phyloP scores from a whole-genome alignment of 2,329 filamentous ascomycete species.

The Aspergillus ochraceus region DNA sequence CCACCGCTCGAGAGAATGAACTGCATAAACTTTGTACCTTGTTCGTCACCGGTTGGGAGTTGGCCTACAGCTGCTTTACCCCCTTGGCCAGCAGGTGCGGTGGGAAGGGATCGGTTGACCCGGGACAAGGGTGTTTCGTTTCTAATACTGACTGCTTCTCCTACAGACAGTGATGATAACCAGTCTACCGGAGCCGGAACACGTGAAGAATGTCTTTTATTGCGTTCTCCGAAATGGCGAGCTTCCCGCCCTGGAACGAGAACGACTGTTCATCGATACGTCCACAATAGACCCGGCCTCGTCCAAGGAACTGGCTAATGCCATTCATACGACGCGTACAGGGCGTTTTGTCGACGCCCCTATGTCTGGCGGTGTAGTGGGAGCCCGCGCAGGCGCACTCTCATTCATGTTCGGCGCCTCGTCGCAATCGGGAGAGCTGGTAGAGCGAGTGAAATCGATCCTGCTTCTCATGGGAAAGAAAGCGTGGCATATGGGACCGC shows the following conservation, averaged over 20 bases:
- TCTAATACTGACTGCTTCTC: constrained; percentile 5
- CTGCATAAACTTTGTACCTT: not conserved
- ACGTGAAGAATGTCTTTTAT: constrained; percentile 80
- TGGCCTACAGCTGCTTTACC: not conserved
- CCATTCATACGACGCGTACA: constrained; percentile 64
- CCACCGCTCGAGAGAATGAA: not conserved
- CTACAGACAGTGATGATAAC: constrained; percentile 82
- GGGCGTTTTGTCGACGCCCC: constrained; percentile 89
- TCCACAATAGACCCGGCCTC: constrained; percentile 93
- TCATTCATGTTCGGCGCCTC: constrained; percentile 93
- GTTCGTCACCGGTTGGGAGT: not conserved
- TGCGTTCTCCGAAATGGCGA: constrained; percentile 65
- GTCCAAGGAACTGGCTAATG: constrained; percentile 73
- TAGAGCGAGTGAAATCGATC: constrained; percentile 66
- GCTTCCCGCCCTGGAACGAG: constrained; percentile 53
- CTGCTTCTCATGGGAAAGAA: constrained; percentile 82
- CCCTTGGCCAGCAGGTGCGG: not conserved
- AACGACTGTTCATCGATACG: constrained; percentile 88
- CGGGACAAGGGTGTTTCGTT: not conserved
- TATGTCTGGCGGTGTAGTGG: constrained; percentile 95
- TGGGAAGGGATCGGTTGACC: not conserved
- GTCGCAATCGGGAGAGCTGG: constrained; percentile 45
- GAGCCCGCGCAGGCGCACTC: constrained; percentile 79
- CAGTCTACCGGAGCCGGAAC: constrained; percentile 82
- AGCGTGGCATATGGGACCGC: constrained; percentile 80